Evolutionary conservation across 148 eudicot species (phyloP).

Genomic region (Fagopyrum homotropicum): DNA sequence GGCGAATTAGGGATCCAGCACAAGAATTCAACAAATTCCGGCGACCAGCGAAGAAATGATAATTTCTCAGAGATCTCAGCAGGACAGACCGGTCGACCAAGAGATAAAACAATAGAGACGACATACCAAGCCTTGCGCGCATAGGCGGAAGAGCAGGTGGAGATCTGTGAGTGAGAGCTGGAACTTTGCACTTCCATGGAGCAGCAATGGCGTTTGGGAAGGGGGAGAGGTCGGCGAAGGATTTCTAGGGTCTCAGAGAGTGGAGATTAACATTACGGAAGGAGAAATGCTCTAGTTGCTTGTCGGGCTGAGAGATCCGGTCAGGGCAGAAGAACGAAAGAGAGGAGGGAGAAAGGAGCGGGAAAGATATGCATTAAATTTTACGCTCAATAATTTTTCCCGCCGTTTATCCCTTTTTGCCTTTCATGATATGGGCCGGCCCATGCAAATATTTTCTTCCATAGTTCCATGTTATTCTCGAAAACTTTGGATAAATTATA

Average conservation of each 20-base stretch:
- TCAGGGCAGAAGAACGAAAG: not conserved
- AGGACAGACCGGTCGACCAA: constrained; percentile 38
- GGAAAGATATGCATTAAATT: not conserved
- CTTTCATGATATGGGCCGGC: constrained; percentile 1
- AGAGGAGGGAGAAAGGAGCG: not conserved
- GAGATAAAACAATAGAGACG: constrained; percentile 28
- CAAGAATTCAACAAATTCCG: constrained; percentile 33
- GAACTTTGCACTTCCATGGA: constrained; percentile 20
- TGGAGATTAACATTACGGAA: not conserved
- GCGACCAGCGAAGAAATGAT: constrained; percentile 26
- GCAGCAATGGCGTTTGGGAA: not conserved
- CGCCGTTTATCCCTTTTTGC: constrained; percentile 17
- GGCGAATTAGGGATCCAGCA: constrained; percentile 68
- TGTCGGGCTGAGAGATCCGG: not conserved
- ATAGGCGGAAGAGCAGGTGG: constrained; percentile 15
- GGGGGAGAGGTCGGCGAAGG: not conserved
- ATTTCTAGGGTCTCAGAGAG: not conserved
- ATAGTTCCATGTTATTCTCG: no score
- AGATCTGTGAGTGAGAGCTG: constrained; percentile 17
- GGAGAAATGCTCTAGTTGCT: not conserved
- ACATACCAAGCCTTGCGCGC: constrained; percentile 54
- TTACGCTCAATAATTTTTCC: constrained; percentile 9
- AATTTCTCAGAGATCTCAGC: constrained; percentile 45
- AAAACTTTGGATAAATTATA: no score
- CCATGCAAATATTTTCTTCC: not conserved